Evolutionary conservation across 1,284 basidiomycete species (phyloP), one percentile per base, ranked within the genome.

Genomic region (Leucoagaricus sp.): DNA sequence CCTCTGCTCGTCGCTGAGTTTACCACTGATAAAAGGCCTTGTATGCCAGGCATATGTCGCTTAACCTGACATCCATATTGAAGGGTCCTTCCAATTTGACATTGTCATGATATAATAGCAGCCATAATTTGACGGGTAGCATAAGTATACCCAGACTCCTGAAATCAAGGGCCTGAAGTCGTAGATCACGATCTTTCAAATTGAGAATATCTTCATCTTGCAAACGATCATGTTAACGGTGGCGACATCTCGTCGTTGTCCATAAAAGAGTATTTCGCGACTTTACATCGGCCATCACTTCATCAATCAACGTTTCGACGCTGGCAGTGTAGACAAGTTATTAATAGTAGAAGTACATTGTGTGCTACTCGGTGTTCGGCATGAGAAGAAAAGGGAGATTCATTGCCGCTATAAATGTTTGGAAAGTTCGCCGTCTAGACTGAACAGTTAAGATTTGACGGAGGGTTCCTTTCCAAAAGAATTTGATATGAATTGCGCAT

Each of bases 191-290:
- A 38, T 28, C 40, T 23, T 42, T 23, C 13, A 15, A 38, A 38
- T 13, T n/a, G n/a, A n/a, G 40, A 23, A 52, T 36, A 26, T 53
- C 42, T 46, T 53, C 36, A 38, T 34, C 48, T 38, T 49, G 48
- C 25, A 7, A 26, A 17, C 29, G 31, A 17, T 50, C 36, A 41
- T 41, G 26, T 41, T 26, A 41, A 41, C 25, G 33, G 15, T 41
- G n/a, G 13, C 17, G 17, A 44, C 21, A 23, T 52, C 50, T 44
- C 21, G 21, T 33, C 4, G 36, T 38, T 17, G 8, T 13, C 9
- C 17, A 5, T 9, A 42, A 21, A 6, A 10, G 17, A 19, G 7
- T 42, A 25, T n/a, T n/a, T n/a, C n/a, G n/a, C n/a, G n/a, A n/a
- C 41, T 10, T n/a, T 21, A 25, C 33, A 7, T 25, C 13, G 34